phyloP scores from a whole-genome alignment of 768 basidiomycete species.

The Lactarius tabidus region DNA sequence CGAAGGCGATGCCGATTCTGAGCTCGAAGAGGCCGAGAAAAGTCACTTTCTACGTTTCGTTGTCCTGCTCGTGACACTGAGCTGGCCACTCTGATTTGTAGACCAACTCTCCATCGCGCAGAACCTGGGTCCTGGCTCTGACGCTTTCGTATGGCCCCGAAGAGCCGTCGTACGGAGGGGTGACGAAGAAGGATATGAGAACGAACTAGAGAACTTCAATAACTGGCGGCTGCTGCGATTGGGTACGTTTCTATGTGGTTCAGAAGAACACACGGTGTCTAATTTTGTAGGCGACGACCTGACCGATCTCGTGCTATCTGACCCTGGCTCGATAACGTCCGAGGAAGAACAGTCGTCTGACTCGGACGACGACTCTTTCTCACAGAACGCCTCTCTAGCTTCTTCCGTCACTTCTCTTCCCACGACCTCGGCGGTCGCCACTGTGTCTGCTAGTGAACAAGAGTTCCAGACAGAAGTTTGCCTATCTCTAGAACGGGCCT shows the following conservation, averaged over 20 bases:
- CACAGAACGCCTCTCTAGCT: slow-evolving; percentile 39
- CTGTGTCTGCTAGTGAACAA: slow-evolving; percentile 34
- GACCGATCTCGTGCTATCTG: slow-evolving; percentile 59
- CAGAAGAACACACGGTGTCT: neutral
- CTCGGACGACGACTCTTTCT: slow-evolving; percentile 34
- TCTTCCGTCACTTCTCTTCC: slow-evolving; percentile 48
- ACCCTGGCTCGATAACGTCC: slow-evolving; percentile 50
- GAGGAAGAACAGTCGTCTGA: slow-evolving; percentile 46
- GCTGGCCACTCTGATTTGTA: slow-evolving; percentile 26
- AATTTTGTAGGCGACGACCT: slow-evolving; percentile 50
- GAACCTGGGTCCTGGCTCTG: slow-evolving; percentile 62
- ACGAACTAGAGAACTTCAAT: slow-evolving; percentile 55
- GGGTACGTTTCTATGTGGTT: slow-evolving; percentile 41
- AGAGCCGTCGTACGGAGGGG: slow-evolving; percentile 38
- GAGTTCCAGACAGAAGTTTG: slow-evolving; percentile 76
- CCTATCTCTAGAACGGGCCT: slow-evolving; percentile 89
- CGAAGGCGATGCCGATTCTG: slow-evolving; percentile 38
- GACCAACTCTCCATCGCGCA: slow-evolving; percentile 47
- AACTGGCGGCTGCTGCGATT: slow-evolving; percentile 75
- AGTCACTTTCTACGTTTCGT: slow-evolving; percentile 35
- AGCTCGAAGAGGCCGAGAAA: slow-evolving; percentile 63
- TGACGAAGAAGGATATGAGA: slow-evolving; percentile 60
- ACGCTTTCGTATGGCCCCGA: slow-evolving; percentile 81
- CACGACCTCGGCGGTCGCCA: slow-evolving; percentile 38
- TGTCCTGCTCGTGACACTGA: neutral